These are phyloP conservation scores for Zygosaccharomyces gambellarensis DNA, from an alignment of 805 yeast species.

Conservation along the genomic window DNA sequence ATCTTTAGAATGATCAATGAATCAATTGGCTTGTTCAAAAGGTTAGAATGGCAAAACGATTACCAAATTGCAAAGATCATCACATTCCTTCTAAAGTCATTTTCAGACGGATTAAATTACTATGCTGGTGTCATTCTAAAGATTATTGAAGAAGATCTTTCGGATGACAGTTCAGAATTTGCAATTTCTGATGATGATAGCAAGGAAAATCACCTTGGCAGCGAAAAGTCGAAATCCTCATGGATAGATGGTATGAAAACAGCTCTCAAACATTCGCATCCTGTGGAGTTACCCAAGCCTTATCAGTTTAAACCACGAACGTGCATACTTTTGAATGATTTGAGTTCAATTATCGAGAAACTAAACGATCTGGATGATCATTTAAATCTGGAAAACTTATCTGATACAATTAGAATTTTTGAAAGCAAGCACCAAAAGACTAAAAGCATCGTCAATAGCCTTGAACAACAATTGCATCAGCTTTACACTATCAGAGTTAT, in stretches of 20 bases:
- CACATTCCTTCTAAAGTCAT: conserved; percentile 55
- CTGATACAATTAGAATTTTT: conserved; percentile 37
- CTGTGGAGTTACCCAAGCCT: conserved; percentile 44
- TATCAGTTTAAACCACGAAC: conserved; percentile 55
- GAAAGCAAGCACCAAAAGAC: conserved; percentile 31
- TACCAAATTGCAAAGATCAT: conserved; percentile 58
- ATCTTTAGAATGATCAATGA: conserved; percentile 60
- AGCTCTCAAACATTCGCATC: conserved; percentile 41
- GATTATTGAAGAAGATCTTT: conserved; percentile 41
- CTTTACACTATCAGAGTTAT: conserved; percentile 60
- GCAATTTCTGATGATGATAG: conserved; percentile 11
- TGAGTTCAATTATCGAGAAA: conserved; percentile 48
- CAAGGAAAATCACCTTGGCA: conserved; percentile 25
- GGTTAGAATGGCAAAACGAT: conserved; percentile 61
- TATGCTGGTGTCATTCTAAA: conserved; percentile 41
- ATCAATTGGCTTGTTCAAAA: conserved; percentile 50
- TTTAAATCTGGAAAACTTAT: conserved; percentile 54
- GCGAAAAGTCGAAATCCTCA: conserved; percentile 30
- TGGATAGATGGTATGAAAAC: conserved; percentile 53
- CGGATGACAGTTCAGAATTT: conserved; percentile 10
- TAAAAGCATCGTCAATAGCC: conserved; percentile 14
- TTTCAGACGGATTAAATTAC: conserved; percentile 54
- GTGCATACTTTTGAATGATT: conserved; percentile 72
- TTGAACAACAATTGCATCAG: conserved; percentile 36
- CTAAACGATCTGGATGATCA: conserved; percentile 49